phyloP scores from a whole-genome alignment of 495 filamentous ascomycete genomes.

The Podospora conica region DNA sequence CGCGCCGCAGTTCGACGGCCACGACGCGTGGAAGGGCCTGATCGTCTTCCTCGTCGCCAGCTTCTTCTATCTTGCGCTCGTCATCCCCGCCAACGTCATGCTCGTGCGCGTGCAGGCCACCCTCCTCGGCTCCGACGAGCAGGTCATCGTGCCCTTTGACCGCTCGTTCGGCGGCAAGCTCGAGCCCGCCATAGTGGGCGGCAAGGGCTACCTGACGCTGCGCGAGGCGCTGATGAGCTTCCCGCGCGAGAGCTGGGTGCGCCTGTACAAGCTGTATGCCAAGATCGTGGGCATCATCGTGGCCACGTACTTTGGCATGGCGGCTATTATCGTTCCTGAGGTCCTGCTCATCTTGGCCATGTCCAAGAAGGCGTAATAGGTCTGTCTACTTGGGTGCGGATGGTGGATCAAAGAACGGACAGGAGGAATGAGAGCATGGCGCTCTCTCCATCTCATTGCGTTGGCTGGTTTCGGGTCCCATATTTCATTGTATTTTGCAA shows the following conservation, averaged over 20 bases:
- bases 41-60: constrained; percentile 25
- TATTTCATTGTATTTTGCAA: background rate
- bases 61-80: constrained; percentile 26
- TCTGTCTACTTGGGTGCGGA: no score
- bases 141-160: constrained; percentile 47
- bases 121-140: constrained; percentile 44
- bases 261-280: constrained; percentile 60
- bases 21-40: constrained; percentile 30
- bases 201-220: constrained; percentile 60
- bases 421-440: no score
- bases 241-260: constrained; percentile 54
- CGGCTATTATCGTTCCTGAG: constrained; percentile 34
- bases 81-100: constrained; percentile 38
- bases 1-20: constrained; percentile 12
- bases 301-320: no score
- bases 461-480: background rate
- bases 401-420: no score
- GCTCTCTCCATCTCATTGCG: background rate
- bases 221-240: constrained; percentile 68
- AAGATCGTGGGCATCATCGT: constrained; percentile 58
- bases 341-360: constrained; percentile 4
- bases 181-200: constrained; percentile 56
- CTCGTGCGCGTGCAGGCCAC: constrained; percentile 46
- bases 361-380: background rate
- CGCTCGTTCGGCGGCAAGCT: constrained; percentile 44